Evolutionary conservation across 441 rosid species (phyloP).

Genomic region (Rhodomyrtus psidioides): DNA sequence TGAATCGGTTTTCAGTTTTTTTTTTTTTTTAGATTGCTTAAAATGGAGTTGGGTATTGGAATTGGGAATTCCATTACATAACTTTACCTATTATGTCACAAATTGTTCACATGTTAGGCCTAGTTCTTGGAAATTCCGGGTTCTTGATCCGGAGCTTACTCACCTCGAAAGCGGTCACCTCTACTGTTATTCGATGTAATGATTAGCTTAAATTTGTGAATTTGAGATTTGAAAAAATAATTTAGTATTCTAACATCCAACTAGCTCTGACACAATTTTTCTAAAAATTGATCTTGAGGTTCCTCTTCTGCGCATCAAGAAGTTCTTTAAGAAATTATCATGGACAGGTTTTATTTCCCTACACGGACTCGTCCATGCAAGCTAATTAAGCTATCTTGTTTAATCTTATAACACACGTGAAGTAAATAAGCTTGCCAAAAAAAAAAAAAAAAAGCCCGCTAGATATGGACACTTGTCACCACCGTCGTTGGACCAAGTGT

Average conservation of each 20-base stretch:
- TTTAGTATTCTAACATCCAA: background rate
- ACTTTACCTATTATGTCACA: background rate
- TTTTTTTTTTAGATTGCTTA: no score
- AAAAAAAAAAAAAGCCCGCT: background rate
- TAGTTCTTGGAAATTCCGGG: background rate
- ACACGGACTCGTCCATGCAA: background rate
- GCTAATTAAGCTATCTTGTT: background rate
- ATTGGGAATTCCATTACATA: background rate
- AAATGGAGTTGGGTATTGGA: background rate
- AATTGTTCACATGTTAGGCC: background rate
- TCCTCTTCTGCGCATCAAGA: background rate
- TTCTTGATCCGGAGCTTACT: background rate
- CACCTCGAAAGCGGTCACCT: background rate
- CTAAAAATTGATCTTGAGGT: no score
- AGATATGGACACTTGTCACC: background rate
- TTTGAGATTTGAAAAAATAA: background rate
- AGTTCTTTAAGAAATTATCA: background rate
- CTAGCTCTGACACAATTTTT: background rate
- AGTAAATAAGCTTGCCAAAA: background rate
- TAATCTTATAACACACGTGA: background rate
- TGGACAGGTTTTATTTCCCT: background rate
- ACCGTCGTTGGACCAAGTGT: background rate
- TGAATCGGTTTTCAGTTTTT: background rate
- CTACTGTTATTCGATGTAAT: background rate
- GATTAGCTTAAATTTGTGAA: background rate